A percentile compares a stretch with the other conserved stretches of the same genome.
Evolutionary conservation across 768 basidiomycete species (phyloP).

Genomic region (Tricholoma bakamatsutake): DNA sequence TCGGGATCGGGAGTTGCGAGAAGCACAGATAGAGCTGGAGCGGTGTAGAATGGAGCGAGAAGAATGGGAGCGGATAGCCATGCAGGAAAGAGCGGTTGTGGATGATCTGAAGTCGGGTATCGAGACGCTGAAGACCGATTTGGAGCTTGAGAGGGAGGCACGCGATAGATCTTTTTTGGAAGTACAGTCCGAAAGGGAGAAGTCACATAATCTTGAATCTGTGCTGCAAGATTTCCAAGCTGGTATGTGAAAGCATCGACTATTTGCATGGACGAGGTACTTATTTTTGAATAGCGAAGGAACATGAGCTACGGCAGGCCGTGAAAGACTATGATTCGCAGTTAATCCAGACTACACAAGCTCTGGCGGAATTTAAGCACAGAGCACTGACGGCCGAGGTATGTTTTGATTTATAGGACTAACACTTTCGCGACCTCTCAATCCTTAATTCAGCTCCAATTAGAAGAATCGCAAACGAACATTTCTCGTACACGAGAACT

Average conservation of each 20-base stretch:
- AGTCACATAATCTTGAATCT: slow-evolving; percentile 78
- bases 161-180: slow-evolving; percentile 49
- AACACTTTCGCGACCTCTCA: background rate
- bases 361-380: slow-evolving; percentile 86
- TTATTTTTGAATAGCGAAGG: slow-evolving; percentile 57
- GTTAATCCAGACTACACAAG: slow-evolving; percentile 60
- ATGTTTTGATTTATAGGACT: slow-evolving; percentile 10
- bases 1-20: slow-evolving; percentile 77
- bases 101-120: slow-evolving; percentile 64
- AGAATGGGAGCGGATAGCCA: slow-evolving; percentile 45
- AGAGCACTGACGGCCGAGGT: slow-evolving; percentile 88
- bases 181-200: slow-evolving; percentile 66
- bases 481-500: slow-evolving; percentile 63
- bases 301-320: slow-evolving; percentile 82
- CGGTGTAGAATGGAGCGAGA: slow-evolving; percentile 75
- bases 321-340: slow-evolving; percentile 79
- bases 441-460: slow-evolving; percentile 44
- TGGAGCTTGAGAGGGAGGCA: slow-evolving; percentile 60
- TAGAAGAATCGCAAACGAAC: slow-evolving; percentile 69
- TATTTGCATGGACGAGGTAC: slow-evolving; percentile 4
- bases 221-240: slow-evolving; percentile 95
- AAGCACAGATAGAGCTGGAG: slow-evolving; percentile 83
- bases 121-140: slow-evolving; percentile 53
- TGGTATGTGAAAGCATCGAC: slow-evolving; percentile 43
- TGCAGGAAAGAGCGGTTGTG: slow-evolving; percentile 59